Conservation (phyloP, 2,329 filamentous ascomycete genomes). For the Cladosporium oxysporum region DNA sequence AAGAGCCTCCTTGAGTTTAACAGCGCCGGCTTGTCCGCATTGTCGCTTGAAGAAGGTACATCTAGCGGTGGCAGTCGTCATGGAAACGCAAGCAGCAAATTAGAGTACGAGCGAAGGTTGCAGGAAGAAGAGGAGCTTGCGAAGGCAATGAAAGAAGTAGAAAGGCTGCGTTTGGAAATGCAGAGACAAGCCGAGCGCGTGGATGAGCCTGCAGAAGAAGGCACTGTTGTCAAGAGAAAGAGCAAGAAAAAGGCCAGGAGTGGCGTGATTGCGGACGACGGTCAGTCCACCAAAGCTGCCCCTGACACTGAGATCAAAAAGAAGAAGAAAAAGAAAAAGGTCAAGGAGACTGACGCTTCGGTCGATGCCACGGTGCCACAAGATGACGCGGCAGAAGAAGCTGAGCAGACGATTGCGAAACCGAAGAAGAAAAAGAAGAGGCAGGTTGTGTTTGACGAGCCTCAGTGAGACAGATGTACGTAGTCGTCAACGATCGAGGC, state of each 20-base stretch:
- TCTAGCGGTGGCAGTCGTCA: constrained; percentile 7
- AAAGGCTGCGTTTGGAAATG: constrained; percentile 85
- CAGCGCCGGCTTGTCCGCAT: constrained; percentile 74
- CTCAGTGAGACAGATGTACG: background rate
- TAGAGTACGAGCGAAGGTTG: constrained; percentile 67
- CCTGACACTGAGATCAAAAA: constrained; percentile 37
- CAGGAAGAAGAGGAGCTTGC: constrained; percentile 87
- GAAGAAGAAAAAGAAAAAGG: constrained; percentile 46
- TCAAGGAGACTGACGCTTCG: constrained; percentile 23
- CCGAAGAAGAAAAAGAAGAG: constrained; percentile 46
- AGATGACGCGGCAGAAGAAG: constrained; percentile 27
- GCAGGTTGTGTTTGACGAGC: constrained; percentile 36
- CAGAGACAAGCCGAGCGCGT: constrained; percentile 76
- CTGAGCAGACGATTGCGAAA: constrained; percentile 23
- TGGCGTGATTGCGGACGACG: constrained; percentile 23
- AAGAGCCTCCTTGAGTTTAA: constrained; percentile 80
- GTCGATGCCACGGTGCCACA: constrained; percentile 15
- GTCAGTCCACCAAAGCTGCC: constrained; percentile 14
- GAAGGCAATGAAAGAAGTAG: constrained; percentile 83
- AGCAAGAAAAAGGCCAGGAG: constrained; percentile 51
- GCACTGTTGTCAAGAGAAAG: constrained; percentile 61
- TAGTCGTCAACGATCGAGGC: background rate
- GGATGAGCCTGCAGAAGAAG: constrained; percentile 54
- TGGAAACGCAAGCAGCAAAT: constrained; percentile 32
- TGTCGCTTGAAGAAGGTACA: constrained; percentile 65